These are phyloP conservation scores for Babjeviella inositovora DNA, from an alignment of 805 yeast species.

Conservation along the genomic window DNA sequence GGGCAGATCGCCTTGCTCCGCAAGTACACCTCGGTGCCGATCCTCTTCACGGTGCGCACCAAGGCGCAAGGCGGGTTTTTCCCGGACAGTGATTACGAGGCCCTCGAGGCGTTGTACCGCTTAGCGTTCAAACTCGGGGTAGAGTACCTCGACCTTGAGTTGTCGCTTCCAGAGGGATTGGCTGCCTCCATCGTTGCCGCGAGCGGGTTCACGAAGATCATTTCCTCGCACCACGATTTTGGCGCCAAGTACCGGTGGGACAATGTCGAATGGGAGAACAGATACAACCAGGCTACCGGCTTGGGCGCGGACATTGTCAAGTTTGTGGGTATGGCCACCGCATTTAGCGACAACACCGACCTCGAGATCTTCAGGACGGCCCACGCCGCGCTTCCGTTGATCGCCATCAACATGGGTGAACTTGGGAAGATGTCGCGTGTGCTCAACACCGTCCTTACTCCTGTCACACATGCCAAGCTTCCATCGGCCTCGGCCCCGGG, in stretches of 20 bases:
- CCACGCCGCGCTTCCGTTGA: constrained; percentile 46
- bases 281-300: constrained; percentile 49
- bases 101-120: constrained; percentile 30
- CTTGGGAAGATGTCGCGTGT: constrained; percentile 70
- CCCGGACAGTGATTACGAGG: constrained; percentile 35
- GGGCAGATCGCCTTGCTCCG: constrained; percentile 63
- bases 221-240: constrained; percentile 76
- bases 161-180: constrained; percentile 44
- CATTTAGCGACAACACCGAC: constrained; percentile 48
- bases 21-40: constrained; percentile 49
- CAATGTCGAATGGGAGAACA: constrained; percentile 57
- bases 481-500: constrained; percentile 73
- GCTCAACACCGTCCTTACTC: constrained; percentile 61
- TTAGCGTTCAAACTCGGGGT: constrained; percentile 68
- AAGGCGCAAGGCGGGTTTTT: constrained; percentile 70
- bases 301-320: constrained; percentile 63
- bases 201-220: constrained; percentile 50
- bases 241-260: constrained; percentile 49
- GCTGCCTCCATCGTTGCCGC: constrained; percentile 31
- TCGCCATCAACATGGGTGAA: constrained; percentile 73
- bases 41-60: constrained; percentile 70
- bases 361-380: constrained; percentile 52
- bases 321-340: constrained; percentile 65
- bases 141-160: constrained; percentile 68
- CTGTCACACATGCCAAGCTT: constrained; percentile 60